Evolutionary conservation across 2,329 filamentous ascomycete genomes (phyloP), one percentile per base, ranked within the genome.

Genomic region (Coniochaeta sp.): DNA sequence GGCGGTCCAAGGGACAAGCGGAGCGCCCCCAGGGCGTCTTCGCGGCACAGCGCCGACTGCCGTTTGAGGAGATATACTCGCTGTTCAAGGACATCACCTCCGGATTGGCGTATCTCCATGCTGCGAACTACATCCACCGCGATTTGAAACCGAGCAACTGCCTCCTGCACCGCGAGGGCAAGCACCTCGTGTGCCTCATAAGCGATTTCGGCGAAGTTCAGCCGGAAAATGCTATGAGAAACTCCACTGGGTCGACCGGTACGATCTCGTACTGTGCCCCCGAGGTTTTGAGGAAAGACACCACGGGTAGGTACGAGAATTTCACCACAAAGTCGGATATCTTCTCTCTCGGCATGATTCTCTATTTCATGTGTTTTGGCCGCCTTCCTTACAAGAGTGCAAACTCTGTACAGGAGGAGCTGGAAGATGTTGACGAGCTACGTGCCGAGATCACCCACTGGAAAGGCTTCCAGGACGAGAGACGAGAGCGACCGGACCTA

Each of bases 181-280:
- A 82, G 56, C 87, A 86, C 44, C 77, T 92, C 12, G 84, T 83
- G 58, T 96, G 96, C 55, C 79, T 99, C 17, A 96, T 99, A 60
- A 98, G 93, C 71, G 95, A 99, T 71, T 99, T 99, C 76, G 95
- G 96, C 44, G 95, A 99, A 73, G 93, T 98, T 0, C 96, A 99
- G 71, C 83, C 87, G 1, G 90, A 93, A 65, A 89, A 93, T 68
- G 84, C 85, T 0, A 85, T 86, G 17, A 86, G 95, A n/a, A 90
- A 89, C 61, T 96, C 92, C 0, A 96, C 93, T 0, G 95, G 95
- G 1, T 89, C 92, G 0, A 99, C 95, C 0, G 95, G 95, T 1
- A 99, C 95, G 0, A 95, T 99, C 54, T 98, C 93, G 0, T 99
- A 97, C 73, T 99, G 95, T 73, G 95, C 95, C 0, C 95, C 95